phyloP scores from a whole-genome alignment of 805 yeast species.

The Ogataea pignaliae region DNA sequence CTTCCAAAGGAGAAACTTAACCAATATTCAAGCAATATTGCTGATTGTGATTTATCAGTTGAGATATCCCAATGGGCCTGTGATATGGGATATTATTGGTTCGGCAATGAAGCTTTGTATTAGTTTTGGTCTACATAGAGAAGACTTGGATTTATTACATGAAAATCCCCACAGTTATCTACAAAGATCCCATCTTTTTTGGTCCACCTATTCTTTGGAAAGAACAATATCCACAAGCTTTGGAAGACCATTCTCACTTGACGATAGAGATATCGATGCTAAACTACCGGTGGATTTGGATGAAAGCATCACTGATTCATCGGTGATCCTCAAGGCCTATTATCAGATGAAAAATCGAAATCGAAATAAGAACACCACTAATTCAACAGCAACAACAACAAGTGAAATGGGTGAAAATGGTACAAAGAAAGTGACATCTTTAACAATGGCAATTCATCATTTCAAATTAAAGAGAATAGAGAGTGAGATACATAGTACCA shows the following conservation, averaged over 20 bases:
- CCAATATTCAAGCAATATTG: conserved; percentile 7
- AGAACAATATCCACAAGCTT: conserved; percentile 42
- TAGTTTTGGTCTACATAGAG: conserved; percentile 16
- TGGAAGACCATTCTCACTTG: conserved; percentile 45
- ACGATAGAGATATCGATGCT: conserved; percentile 46
- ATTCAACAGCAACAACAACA: neutral
- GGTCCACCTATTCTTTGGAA: conserved; percentile 47
- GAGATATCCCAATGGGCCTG: conserved; percentile 13
- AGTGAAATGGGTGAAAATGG: neutral
- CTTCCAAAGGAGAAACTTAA: conserved; percentile 4
- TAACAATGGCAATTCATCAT: conserved; percentile 9
- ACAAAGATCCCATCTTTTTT: conserved; percentile 25
- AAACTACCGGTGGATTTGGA: conserved; percentile 31
- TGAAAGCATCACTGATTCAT: conserved; percentile 6
- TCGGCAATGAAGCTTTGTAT: conserved; percentile 13
- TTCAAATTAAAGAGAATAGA: conserved; percentile 14
- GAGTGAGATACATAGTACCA: conserved; percentile 11
- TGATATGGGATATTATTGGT: conserved; percentile 17
- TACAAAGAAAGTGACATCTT: conserved; percentile 2
- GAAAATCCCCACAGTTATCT: conserved; percentile 7
- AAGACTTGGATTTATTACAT: conserved; percentile 6
- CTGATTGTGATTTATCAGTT: conserved; percentile 11
- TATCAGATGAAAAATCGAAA: neutral
- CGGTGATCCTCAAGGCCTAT: neutral
- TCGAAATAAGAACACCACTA: neutral